Evolutionary conservation across 768 basidiomycete genomes (phyloP).

Genomic region (Leccinum pellstonianum): DNA sequence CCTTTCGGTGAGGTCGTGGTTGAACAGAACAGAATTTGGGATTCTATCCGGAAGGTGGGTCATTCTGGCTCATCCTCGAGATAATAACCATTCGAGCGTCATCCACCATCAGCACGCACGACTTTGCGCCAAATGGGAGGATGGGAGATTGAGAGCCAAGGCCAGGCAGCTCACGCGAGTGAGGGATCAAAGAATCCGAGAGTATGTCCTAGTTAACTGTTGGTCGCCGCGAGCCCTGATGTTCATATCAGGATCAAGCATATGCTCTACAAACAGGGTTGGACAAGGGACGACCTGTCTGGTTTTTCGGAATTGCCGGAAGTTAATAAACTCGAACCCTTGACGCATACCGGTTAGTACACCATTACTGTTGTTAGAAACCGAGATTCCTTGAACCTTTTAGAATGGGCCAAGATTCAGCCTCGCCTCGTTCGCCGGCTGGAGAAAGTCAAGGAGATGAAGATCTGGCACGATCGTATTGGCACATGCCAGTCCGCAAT

Average conservation of each 20-base stretch:
- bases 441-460: background rate
- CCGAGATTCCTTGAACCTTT: background rate
- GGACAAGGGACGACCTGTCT: background rate
- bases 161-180: background rate
- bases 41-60: constrained; percentile 4
- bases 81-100: background rate
- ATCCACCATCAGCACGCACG: constrained; percentile 7
- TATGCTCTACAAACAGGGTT: constrained; percentile 4
- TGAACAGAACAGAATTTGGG: background rate
- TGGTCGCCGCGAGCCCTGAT: constrained; percentile 2
- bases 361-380: no score
- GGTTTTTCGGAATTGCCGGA: constrained; percentile 2
- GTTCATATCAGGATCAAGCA: background rate
- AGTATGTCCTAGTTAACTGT: background rate
- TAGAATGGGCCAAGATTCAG: constrained; percentile 8
- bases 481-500: no score
- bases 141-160: background rate
- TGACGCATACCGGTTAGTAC: constrained; percentile 12
- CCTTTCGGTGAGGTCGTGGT: background rate
- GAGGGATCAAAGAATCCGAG: constrained; percentile 5
- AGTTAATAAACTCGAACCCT: constrained; percentile 5
- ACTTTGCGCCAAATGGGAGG: constrained; percentile 5
- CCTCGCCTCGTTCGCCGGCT: background rate
- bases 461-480: background rate
- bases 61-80: background rate